phyloP scores from a whole-genome alignment of 495 filamentous ascomycete species.

The Tuber melanosporum region DNA sequence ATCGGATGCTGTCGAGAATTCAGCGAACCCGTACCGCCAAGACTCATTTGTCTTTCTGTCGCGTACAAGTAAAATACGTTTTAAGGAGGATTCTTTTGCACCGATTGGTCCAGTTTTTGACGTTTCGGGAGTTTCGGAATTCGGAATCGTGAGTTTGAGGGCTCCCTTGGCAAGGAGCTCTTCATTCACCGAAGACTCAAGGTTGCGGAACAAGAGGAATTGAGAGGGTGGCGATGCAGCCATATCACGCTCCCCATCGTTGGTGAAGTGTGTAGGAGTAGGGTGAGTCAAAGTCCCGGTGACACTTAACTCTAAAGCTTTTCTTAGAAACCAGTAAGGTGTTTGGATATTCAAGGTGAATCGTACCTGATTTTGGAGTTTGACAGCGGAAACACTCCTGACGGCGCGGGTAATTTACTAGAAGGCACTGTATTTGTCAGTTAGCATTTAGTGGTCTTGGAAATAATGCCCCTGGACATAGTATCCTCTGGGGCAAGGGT shows the following conservation, averaged over 20 bases:
- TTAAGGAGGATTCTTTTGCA: constrained; percentile 67
- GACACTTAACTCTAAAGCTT: constrained; percentile 37
- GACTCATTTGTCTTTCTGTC: constrained; percentile 68
- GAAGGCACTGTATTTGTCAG: constrained; percentile 55
- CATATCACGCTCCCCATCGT: constrained; percentile 74
- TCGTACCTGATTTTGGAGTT: constrained; percentile 60
- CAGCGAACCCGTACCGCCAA: constrained; percentile 84
- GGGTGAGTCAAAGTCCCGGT: constrained; percentile 42
- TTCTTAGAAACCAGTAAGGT: constrained; percentile 15
- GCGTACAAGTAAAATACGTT: constrained; percentile 71
- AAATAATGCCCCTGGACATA: not conserved
- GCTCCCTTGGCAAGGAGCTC: constrained; percentile 71
- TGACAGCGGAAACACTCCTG: constrained; percentile 69
- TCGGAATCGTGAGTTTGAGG: constrained; percentile 56
- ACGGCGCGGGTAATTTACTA: constrained; percentile 65
- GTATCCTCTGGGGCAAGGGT: not conserved
- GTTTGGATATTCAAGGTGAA: not conserved
- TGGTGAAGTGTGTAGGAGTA: constrained; percentile 46
- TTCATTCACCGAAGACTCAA: constrained; percentile 70
- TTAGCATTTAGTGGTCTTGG: constrained; percentile 11
- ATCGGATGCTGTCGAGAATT: constrained; percentile 71
- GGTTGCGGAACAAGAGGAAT: constrained; percentile 67
- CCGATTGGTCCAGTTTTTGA: constrained; percentile 48
- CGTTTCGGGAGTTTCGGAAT: constrained; percentile 21
- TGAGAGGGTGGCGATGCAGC: constrained; percentile 71